Conservation (phyloP, 208 protist genomes). For the Strigomonas culicis region DNA sequence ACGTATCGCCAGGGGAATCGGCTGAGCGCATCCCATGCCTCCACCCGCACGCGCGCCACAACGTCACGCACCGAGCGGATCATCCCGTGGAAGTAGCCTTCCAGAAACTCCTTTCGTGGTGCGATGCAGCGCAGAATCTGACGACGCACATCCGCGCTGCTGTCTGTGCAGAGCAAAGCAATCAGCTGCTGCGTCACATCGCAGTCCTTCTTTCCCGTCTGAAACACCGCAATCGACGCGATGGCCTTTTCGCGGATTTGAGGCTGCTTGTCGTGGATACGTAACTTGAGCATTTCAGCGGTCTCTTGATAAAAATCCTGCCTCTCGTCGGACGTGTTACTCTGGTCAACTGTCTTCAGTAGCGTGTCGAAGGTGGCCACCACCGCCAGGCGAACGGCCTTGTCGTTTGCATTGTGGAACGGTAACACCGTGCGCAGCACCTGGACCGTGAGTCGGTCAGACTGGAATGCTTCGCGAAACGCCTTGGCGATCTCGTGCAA, state of each 20-base stretch:
- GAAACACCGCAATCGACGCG: conserved; percentile 65
- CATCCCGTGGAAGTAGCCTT: conserved; percentile 88
- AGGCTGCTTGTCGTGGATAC: conserved; percentile 73
- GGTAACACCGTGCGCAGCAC: conserved; percentile 48
- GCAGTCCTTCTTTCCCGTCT: conserved; percentile 77
- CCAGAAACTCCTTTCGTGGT: conserved; percentile 79
- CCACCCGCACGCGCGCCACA: conserved; percentile 71
- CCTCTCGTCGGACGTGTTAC: conserved; percentile 68
- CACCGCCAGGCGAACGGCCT: conserved; percentile 73
- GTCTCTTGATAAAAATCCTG: conserved; percentile 82
- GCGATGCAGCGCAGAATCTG: conserved; percentile 70
- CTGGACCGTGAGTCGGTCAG: conserved; percentile 57
- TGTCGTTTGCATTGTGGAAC: conserved; percentile 85
- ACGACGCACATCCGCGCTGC: conserved; percentile 72
- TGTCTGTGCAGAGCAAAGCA: conserved; percentile 76
- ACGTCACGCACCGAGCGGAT: conserved; percentile 68
- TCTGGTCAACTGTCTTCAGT: conserved; percentile 74
- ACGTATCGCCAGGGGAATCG: conserved; percentile 86
- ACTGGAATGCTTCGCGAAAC: conserved; percentile 48
- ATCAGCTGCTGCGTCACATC: conserved; percentile 88
- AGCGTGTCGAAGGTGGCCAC: conserved; percentile 65
- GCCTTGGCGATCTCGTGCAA: conserved; percentile 56
- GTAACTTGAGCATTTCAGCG: conserved; percentile 76
- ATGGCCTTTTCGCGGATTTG: conserved; percentile 68
- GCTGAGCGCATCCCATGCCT: conserved; percentile 82